Percentiles rank a stretch among this genome's conserved stretches.
Conservation (phyloP, 345 rosid species). For the Rhodamnia argentea region DNA sequence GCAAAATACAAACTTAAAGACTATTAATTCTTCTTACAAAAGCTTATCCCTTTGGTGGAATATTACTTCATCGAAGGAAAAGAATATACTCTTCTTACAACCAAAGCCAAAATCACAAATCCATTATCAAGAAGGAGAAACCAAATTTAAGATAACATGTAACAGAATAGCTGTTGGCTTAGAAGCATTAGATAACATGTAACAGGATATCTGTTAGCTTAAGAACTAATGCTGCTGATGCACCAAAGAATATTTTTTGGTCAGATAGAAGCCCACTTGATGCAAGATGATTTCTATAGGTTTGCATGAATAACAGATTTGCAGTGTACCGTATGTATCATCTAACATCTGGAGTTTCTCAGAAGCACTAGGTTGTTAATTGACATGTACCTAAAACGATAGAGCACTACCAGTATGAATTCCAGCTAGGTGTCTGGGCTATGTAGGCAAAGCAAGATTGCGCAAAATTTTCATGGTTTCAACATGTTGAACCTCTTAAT, state of each 20-base stretch:
- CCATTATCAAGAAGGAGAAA: neutral
- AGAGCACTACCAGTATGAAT: neutral
- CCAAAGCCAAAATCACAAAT: neutral
- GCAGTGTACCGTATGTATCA: neutral
- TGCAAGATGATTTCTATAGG: neutral
- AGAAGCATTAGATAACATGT: neutral
- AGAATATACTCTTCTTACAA: neutral
- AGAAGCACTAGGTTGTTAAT: neutral
- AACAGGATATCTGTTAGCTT: neutral
- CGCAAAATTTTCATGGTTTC: neutral
- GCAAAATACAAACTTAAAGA: neutral
- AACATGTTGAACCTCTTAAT: neutral
- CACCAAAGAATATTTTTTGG: neutral
- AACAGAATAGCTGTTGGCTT: neutral
- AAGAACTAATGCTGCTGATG: neutral
- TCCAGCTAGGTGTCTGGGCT: neutral
- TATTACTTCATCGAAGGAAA: neutral
- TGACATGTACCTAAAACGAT: neutral
- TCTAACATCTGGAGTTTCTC: neutral
- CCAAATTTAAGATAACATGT: neutral
- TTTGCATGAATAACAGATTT: neutral
- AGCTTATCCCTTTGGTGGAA: neutral
- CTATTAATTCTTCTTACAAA: neutral
- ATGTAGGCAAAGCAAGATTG: neutral
- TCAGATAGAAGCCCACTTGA: neutral